These are phyloP conservation scores for Coemansia sp. DNA, from an alignment of 192 early-diverging fungal species.

Conservation along the genomic window DNA sequence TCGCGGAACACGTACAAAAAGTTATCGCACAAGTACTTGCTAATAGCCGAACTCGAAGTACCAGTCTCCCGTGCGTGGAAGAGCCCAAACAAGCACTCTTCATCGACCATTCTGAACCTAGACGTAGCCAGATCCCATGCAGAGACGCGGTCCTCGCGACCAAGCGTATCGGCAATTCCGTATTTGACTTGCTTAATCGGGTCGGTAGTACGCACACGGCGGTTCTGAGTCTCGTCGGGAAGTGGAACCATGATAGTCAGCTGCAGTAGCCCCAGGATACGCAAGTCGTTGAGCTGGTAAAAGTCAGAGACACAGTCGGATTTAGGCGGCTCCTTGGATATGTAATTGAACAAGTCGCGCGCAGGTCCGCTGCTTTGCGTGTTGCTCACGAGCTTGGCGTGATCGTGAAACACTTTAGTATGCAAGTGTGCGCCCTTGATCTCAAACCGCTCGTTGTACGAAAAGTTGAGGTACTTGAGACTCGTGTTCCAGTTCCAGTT, in stretches of 20 bases:
- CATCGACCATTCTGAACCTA: constrained; percentile 79
- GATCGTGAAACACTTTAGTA: constrained; percentile 56
- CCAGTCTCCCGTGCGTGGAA: constrained; percentile 74
- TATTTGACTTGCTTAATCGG: constrained; percentile 84
- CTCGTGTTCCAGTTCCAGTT: constrained; percentile 96
- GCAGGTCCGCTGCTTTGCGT: constrained; percentile 31
- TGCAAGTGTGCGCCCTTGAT: constrained; percentile 74
- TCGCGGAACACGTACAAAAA: constrained; percentile 69
- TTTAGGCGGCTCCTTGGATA: constrained; percentile 60
- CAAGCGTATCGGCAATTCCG: constrained; percentile 85
- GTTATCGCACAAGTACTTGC: constrained; percentile 73
- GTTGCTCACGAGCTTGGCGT: constrained; percentile 47
- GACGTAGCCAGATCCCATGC: constrained; percentile 89
- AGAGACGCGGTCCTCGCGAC: constrained; percentile 68
- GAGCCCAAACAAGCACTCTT: constrained; percentile 87
- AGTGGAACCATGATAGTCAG: constrained; percentile 82
- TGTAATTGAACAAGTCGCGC: constrained; percentile 52
- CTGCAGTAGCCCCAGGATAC: constrained; percentile 87
- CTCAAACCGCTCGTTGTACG: constrained; percentile 87
- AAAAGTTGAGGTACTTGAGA: constrained; percentile 87
- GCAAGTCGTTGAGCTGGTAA: constrained; percentile 74
- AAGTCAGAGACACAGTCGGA: constrained; percentile 71
- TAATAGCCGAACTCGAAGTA: constrained; percentile 59
- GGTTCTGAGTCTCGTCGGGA: constrained; percentile 81
- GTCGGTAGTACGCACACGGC: constrained; percentile 85